phyloP scores from a whole-genome alignment of 2,329 filamentous ascomycete species.

The Tolypocladium inflatum region DNA sequence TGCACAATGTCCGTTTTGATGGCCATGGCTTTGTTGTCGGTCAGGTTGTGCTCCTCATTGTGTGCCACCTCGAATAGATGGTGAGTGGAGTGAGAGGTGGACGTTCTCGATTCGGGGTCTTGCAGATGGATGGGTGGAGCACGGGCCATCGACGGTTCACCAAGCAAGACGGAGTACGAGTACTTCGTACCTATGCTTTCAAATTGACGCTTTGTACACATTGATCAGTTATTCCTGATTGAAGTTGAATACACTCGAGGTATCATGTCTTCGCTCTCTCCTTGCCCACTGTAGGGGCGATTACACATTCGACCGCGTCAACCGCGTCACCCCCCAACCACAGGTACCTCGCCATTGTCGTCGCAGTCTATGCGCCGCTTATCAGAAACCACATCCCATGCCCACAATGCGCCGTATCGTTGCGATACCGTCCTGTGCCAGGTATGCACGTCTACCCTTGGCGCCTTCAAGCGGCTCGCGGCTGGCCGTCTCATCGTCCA shows the following conservation, averaged over 20 bases:
- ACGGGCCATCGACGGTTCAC: not conserved
- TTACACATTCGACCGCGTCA: not conserved
- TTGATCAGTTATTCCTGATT: not conserved
- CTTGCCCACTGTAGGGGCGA: not conserved
- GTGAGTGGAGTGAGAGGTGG: not conserved
- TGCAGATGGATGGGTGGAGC: not conserved
- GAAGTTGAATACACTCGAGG: not conserved
- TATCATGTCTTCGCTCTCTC: not conserved
- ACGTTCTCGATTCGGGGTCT: too few relatives aligned
- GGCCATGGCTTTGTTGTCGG: constrained; percentile 7
- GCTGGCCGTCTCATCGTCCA: not conserved
- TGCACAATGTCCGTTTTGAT: constrained; percentile 38
- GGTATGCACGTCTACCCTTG: not conserved
- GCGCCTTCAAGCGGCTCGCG: not conserved
- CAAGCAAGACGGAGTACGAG: too few relatives aligned
- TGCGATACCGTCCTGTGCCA: not conserved
- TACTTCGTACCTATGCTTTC: too few relatives aligned
- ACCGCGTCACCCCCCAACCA: not conserved
- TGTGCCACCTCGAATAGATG: not conserved
- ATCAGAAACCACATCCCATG: not conserved
- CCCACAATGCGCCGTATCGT: not conserved
- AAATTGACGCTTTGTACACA: not conserved
- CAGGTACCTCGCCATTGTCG: not conserved
- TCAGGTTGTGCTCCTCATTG: not conserved
- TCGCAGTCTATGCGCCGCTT: not conserved